Base-by-base conservation (phyloP, 2,329 filamentous ascomycete species). In the Cercospora beticola region DNA sequence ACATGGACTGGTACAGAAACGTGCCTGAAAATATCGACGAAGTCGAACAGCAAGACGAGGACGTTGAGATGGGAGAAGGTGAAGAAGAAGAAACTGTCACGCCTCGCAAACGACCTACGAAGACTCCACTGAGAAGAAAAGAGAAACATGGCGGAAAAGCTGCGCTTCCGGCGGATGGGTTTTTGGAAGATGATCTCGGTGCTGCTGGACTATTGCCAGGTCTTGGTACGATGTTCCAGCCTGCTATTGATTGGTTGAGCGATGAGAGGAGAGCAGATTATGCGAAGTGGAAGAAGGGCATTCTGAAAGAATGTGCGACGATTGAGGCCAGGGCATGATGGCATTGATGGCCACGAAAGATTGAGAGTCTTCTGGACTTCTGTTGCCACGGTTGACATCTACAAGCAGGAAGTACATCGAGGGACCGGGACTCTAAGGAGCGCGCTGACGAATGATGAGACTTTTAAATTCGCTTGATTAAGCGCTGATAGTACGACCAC, bases 181-280 rank as follows among this genome's bases (percentile, higher is more conserved):
- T 69, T 5, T 64, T 67, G 3, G 68, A 68, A 1, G 74, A 76
- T 16, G 70, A 73, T 2, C 30, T 70, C 6, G 73, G 74, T n/a
- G 65, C 74, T 21, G 74, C 77, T 23, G 78, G 78, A 2, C 57
- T 79, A 75, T 69, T 82, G 76, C 84, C 30, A 80, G 88, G 79
- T 78, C 69, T 85, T 16, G 83, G 82, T 1, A 91, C 89, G 2
- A 93, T 93, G 91, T 87, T 94, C 73, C 90, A 93, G 78, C 88
- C 90, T 71, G 85, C 86, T 58, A 89, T 91, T 74, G 90, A 93
- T 74, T 92, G 89, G 74, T 78, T 94, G 73, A 89, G 88, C 70
- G 87, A 89, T 60, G 82, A 84, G 69, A 88, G 87, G 72, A 84
- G 85, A 73, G 82, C 82, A 49, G 87, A 90, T 10, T 93, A 89